Evolutionary conservation across 2,329 filamentous ascomycete species (phyloP).

Genomic region (Mycocentrospora acerina): DNA sequence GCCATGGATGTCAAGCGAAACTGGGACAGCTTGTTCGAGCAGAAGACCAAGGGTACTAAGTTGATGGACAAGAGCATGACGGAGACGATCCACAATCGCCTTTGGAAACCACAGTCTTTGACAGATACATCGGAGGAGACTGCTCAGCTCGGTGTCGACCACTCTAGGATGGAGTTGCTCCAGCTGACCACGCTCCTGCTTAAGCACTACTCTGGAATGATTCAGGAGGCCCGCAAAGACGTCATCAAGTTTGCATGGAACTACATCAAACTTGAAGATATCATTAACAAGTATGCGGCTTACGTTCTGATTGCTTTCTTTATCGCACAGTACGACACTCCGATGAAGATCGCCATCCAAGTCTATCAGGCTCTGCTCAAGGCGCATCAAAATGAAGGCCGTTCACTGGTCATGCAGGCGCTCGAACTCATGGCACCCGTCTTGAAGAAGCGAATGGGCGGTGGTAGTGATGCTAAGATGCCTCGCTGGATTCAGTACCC

Average conservation of each 20-base stretch:
- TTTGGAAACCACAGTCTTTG: constrained; percentile 84
- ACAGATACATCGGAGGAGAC: constrained; percentile 82
- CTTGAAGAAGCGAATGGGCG: constrained; percentile 76
- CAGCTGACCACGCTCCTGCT: constrained; percentile 93
- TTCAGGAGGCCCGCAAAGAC: constrained; percentile 92
- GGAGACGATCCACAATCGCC: constrained; percentile 84
- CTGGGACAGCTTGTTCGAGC: constrained; percentile 60
- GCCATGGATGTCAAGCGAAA: constrained; percentile 93
- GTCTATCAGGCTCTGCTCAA: constrained; percentile 90
- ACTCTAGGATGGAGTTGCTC: constrained; percentile 92
- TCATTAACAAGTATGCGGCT: constrained; percentile 98
- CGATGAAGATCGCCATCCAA: constrained; percentile 91
- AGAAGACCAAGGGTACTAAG: constrained; percentile 60
- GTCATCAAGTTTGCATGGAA: constrained; percentile 99
- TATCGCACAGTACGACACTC: constrained; percentile 95
- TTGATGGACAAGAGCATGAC: constrained; percentile 86
- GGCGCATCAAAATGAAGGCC: constrained; percentile 92
- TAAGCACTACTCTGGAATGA: constrained; percentile 86
- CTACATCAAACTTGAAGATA: constrained; percentile 92
- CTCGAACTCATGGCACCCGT: constrained; percentile 94
- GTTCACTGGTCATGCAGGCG: constrained; percentile 88
- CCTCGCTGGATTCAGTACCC: constrained; percentile 89
- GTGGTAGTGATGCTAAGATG: constrained; percentile 68
- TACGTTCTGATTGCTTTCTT: constrained; percentile 98
- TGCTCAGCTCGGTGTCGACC: constrained; percentile 83